phyloP scores from a whole-genome alignment of 768 basidiomycete species.

The Termitomyces sp. region DNA sequence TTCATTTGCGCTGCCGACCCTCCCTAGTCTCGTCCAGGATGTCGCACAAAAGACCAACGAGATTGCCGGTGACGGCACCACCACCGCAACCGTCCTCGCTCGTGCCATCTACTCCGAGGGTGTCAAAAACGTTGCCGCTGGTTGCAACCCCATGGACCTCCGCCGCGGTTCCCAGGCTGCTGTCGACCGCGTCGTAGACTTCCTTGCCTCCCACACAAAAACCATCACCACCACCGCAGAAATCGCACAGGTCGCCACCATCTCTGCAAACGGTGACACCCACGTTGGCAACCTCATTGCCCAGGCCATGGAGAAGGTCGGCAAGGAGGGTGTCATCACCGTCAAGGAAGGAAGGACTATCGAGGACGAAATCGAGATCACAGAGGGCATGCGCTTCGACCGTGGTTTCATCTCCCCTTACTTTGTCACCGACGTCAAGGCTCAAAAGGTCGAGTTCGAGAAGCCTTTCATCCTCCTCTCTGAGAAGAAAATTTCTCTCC shows the following conservation, averaged over 20 bases:
- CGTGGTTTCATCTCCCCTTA: conserved; percentile 97
- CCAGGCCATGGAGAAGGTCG: conserved; percentile 99
- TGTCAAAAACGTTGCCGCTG: conserved; percentile 98
- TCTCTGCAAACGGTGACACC: conserved; percentile 74
- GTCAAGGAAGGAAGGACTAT: conserved; percentile 99
- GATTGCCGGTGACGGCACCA: conserved; percentile 95
- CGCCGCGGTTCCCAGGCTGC: conserved; percentile 97
- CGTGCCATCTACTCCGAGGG: conserved; percentile 98
- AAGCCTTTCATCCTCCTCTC: conserved; percentile 91
- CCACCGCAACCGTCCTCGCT: conserved; percentile 94
- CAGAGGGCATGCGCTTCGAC: conserved; percentile 99
- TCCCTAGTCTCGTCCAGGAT: conserved; percentile 79
- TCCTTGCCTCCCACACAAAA: conserved; percentile 82
- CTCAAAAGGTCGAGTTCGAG: conserved; percentile 94
- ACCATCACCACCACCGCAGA: conserved; percentile 96
- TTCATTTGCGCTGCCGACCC: background rate
- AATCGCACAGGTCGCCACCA: conserved; percentile 99
- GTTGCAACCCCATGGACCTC: conserved; percentile 99
- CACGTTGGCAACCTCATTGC: conserved; percentile 95
- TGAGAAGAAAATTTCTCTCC: conserved; percentile 95
- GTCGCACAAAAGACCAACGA: conserved; percentile 98
- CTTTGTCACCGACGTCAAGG: conserved; percentile 98
- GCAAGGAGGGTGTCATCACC: conserved; percentile 99
- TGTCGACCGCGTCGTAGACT: conserved; percentile 91
- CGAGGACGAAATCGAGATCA: conserved; percentile 98